These are phyloP conservation scores for Raphanus raphanistrum DNA, from an alignment of 345 rosid genomes.

Conservation along the genomic window DNA sequence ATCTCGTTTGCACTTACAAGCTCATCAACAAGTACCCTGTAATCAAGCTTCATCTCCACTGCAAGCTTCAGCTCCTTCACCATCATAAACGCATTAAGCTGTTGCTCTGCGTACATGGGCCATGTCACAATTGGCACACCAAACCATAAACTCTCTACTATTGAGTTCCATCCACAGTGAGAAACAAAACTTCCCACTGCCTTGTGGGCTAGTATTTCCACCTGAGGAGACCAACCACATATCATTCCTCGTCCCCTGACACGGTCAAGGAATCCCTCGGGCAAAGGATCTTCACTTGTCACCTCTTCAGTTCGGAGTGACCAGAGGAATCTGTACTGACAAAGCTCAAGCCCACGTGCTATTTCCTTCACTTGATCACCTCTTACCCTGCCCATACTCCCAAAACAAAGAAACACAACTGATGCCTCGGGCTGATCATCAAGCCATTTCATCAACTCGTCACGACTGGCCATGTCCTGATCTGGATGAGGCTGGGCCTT, in stretches of 20 bases:
- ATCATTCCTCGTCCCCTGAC: slow-evolving; percentile 39
- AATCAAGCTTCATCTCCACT: slow-evolving; percentile 33
- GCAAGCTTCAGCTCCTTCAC: slow-evolving; percentile 36
- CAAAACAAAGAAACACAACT: slow-evolving; percentile 60
- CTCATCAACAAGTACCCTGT: slow-evolving; percentile 23
- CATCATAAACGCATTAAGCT: slow-evolving; percentile 38
- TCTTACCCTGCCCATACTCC: slow-evolving; percentile 47
- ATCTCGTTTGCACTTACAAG: slow-evolving; percentile 38
- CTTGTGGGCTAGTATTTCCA: slow-evolving; percentile 37
- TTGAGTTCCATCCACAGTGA: slow-evolving; percentile 44
- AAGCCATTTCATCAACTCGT: slow-evolving; percentile 50
- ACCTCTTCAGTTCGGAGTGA: slow-evolving; percentile 32
- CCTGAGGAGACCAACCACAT: slow-evolving; percentile 43
- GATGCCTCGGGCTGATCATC: slow-evolving; percentile 51
- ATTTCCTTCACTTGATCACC: slow-evolving; percentile 46
- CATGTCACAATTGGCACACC: slow-evolving; percentile 47
- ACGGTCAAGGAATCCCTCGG: slow-evolving; percentile 43
- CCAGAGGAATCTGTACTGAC: slow-evolving; percentile 47
- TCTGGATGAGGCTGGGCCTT: slow-evolving; percentile 40
- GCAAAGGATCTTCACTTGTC: slow-evolving; percentile 31
- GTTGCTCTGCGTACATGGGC: slow-evolving; percentile 46
- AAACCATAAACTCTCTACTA: slow-evolving; percentile 40
- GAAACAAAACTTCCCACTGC: slow-evolving; percentile 39
- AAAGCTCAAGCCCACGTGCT: slow-evolving; percentile 49
- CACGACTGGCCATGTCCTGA: slow-evolving; percentile 29